phyloP scores from a whole-genome alignment of 164 flowering plant genomes.

The Echeveria elegans region DNA sequence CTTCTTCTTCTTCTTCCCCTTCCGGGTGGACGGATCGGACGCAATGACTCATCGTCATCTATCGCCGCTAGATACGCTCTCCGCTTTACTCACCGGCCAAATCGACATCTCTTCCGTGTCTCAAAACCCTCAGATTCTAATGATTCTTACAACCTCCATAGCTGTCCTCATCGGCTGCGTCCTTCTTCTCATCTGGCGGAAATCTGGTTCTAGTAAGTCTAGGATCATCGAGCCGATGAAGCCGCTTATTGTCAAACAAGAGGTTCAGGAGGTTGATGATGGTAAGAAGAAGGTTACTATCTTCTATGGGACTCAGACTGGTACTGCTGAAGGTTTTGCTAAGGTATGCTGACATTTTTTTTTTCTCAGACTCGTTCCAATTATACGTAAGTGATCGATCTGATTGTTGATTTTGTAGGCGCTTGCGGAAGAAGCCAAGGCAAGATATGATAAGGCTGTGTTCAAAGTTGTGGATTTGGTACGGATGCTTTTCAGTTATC shows the following conservation, averaged over 20 bases:
- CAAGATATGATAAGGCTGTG: constrained; percentile 65
- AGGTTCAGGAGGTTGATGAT: constrained; percentile 50
- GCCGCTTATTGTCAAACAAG: constrained; percentile 31
- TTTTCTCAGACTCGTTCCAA: not conserved
- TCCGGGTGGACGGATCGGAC: not conserved
- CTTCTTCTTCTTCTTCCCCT: not conserved
- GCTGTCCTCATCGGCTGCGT: constrained; percentile 73
- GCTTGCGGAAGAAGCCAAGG: constrained; percentile 77
- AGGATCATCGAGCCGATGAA: constrained; percentile 29
- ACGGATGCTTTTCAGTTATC: constrained; percentile 9
- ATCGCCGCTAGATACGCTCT: too few species aligned
- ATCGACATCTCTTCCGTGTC: constrained; percentile 27
- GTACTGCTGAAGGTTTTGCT: constrained; percentile 97
- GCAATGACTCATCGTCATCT: constrained; percentile 39
- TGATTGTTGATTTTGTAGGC: constrained; percentile 30
- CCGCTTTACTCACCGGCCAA: constrained; percentile 46
- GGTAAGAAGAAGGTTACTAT: constrained; percentile 80
- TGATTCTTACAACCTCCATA: constrained; percentile 62
- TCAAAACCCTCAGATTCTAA: constrained; percentile 51
- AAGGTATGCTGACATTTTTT: constrained; percentile 38
- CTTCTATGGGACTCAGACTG: constrained; percentile 93
- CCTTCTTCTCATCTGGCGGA: constrained; percentile 50
- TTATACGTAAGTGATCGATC: too few species aligned
- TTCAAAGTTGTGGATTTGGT: constrained; percentile 89
- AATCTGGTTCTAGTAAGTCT: constrained; percentile 25